These are phyloP conservation scores for Canavalia ensiformis DNA, from an alignment of 306 rosid species.

Conservation along the genomic window DNA sequence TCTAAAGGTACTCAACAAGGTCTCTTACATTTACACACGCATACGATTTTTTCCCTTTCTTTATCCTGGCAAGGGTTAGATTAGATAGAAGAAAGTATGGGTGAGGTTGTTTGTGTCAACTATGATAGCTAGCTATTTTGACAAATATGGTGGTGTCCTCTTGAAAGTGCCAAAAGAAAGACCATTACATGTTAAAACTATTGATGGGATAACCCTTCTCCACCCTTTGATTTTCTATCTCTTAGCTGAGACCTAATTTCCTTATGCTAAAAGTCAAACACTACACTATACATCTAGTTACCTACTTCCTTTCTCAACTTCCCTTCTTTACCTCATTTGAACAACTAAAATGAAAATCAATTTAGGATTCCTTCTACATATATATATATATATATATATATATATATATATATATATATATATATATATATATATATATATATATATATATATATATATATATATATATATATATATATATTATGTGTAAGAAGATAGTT, in stretches of 20 bases:
- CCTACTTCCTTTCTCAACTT: conserved; percentile 5
- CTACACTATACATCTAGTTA: background rate
- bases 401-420: no score
- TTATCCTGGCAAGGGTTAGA: background rate
- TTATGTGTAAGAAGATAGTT: background rate
- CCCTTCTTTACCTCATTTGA: conserved; percentile 39
- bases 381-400: no score
- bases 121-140: conserved; percentile 41
- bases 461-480: background rate
- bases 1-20: conserved; percentile 52
- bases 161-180: conserved; percentile 52
- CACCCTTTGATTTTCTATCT: conserved; percentile 55
- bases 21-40: conserved; percentile 41
- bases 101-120: conserved; percentile 43
- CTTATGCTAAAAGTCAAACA: conserved; percentile 23
- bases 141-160: conserved; percentile 40
- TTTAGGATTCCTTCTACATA: conserved; percentile 12
- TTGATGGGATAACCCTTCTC: conserved; percentile 66
- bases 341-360: conserved; percentile 37
- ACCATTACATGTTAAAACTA: conserved; percentile 51
- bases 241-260: conserved; percentile 44
- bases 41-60: conserved; percentile 24
- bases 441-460: no score
- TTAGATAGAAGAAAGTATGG: conserved; percentile 32
- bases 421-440: no score